Evolutionary conservation across 139 green algal species (phyloP).

Genomic region (Chlorella ohadii): DNA sequence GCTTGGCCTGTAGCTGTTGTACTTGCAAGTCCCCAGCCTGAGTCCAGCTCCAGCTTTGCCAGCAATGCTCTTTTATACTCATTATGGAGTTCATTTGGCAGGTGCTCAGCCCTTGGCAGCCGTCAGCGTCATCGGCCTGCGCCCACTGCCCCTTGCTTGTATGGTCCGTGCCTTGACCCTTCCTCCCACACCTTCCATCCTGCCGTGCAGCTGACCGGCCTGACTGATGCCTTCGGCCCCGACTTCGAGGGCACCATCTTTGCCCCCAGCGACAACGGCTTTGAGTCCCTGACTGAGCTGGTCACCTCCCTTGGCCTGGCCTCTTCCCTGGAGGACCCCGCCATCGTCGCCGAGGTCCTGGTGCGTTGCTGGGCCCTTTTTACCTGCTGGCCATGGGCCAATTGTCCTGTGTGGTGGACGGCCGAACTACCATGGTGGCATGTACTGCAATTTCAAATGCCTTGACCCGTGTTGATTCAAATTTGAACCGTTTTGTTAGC

Average conservation of each 20-base stretch:
- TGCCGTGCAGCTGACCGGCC: neutral
- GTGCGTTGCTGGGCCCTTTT: neutral
- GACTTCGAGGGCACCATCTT: slow-evolving; percentile 3
- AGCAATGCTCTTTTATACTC: no score
- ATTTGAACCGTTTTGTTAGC: no score
- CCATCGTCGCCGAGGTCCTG: neutral
- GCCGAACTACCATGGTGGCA: no score
- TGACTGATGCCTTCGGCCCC: neutral
- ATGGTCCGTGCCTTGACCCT: no score
- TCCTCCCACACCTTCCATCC: neutral
- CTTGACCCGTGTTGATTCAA: neutral
- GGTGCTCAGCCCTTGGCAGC: no score
- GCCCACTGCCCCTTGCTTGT: no score
- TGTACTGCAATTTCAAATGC: no score
- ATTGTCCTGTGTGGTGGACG: no score
- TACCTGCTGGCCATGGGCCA: no score
- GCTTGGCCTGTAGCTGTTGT: no score
- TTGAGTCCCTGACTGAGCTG: neutral
- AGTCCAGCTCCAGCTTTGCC: neutral
- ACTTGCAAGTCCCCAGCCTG: neutral
- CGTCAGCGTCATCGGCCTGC: no score
- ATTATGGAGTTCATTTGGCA: no score
- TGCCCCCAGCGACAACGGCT: slow-evolving; percentile 5
- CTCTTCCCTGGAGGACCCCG: neutral
- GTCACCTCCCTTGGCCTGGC: neutral